phyloP scores from a whole-genome alignment of 352 stramenopile species.

The Pythium rishiriense region DNA sequence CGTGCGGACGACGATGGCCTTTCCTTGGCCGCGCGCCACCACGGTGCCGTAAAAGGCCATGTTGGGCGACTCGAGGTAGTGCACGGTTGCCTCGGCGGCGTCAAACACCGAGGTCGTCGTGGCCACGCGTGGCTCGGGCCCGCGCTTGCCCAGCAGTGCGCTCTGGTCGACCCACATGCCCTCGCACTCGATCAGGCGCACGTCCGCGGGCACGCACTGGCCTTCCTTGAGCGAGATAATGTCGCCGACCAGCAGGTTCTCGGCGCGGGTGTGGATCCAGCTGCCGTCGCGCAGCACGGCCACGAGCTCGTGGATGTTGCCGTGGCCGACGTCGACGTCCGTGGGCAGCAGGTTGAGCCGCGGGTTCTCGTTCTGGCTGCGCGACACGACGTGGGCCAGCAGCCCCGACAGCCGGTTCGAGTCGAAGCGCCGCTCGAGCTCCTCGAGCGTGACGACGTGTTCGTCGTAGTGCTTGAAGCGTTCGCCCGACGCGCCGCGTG shows the following conservation, averaged over 20 bases:
- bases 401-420: slow-evolving; percentile 36
- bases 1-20: slow-evolving; percentile 52
- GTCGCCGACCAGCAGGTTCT: slow-evolving; percentile 51
- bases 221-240: slow-evolving; percentile 49
- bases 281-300: slow-evolving; percentile 49
- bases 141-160: slow-evolving; percentile 30
- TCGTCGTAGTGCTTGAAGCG: slow-evolving; percentile 44
- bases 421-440: slow-evolving; percentile 44
- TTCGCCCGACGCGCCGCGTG: slow-evolving; percentile 19
- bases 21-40: slow-evolving; percentile 39
- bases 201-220: slow-evolving; percentile 54
- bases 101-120: slow-evolving; percentile 51
- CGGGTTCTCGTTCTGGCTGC: slow-evolving; percentile 31
- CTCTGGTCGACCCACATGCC: slow-evolving; percentile 50
- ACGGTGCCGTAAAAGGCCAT: slow-evolving; percentile 58
- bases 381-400: slow-evolving; percentile 29
- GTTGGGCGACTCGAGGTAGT: slow-evolving; percentile 54
- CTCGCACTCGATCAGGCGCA: slow-evolving; percentile 50
- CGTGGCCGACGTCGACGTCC: slow-evolving; percentile 44
- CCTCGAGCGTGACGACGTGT: slow-evolving; percentile 44
- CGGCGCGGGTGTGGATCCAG: slow-evolving; percentile 58
- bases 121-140: slow-evolving; percentile 28
- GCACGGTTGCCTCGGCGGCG: slow-evolving; percentile 31
- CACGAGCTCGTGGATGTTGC: slow-evolving; percentile 56
- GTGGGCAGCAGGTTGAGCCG: slow-evolving; percentile 49